Evolutionary conservation across 1,284 basidiomycete species (phyloP), one percentile per base, ranked within the genome.

Genomic region (Somion occarium): DNA sequence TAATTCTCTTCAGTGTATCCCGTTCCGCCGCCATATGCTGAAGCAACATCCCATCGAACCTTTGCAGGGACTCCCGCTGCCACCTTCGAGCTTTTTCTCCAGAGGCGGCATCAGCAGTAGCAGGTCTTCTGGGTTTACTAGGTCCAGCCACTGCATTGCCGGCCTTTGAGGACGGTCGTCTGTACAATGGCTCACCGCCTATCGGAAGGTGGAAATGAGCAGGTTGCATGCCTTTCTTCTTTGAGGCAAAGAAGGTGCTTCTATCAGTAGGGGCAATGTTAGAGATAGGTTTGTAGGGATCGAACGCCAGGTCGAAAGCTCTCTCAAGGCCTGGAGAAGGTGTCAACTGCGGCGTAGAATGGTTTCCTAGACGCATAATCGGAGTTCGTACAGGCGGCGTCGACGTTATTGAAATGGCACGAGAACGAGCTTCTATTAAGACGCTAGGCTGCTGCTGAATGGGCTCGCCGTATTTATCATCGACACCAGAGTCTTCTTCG

Each of bases 21-120:
- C 80, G 83, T 69, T 90, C 77, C 48, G 80, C 74, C 67, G 85
- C 82, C 71, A 90, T 84, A 64, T 90, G 87, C 65, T 83, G 79
- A 50, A 81, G 67, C 49, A 90, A 69, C 78, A 90, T 77, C 57
- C 85, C 88, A 63, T 90, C 86, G 56, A 90, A 68, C 64, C 73
- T 76, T 66, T 68, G 72, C 57, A 83, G 63, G 27, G 81, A 81
- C 66, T 83, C 82, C 54, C 80, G 64, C 54, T 71, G 70, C 27
- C 53, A 70, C 15, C 30, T 7, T 7, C 7, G 7, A 34, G 30
- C 30, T 13, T 49, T 52, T 34, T 59, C 19, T 22, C 13, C 5
- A 12, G 18, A 50, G 9, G 51, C 41, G 38, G 46, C 56, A 5
- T 55, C 56, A 20, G 62, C 60, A 15, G 60, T 64, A 46, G 56